These are phyloP conservation scores for Paramecium tetraurelia DNA, from an alignment of 73 alveolate genomes.

Conservation along the genomic window DNA sequence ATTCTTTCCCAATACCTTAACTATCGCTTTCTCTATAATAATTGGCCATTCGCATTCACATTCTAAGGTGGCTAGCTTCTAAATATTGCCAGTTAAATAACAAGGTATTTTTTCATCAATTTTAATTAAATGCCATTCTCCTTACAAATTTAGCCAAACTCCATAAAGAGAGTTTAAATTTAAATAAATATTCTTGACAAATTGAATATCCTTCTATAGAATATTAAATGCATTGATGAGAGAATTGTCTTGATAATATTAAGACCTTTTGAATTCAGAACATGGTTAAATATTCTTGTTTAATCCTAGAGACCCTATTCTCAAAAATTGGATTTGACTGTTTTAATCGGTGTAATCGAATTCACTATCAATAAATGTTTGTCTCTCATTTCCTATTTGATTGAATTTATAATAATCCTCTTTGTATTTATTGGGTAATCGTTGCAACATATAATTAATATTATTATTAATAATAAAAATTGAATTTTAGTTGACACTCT, in stretches of 20 bases:
- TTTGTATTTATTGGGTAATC: neutral
- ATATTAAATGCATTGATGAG: neutral
- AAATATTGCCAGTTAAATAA: neutral
- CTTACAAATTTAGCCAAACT: slow-evolving; percentile 11
- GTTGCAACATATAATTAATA: neutral
- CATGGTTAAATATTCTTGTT: neutral
- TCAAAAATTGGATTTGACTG: neutral
- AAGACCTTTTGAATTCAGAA: slow-evolving; percentile 8
- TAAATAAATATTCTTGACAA: neutral
- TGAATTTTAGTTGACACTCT: neutral
- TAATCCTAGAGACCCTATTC: neutral
- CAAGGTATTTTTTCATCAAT: neutral
- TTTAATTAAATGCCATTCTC: neutral
- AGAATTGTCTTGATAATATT: neutral
- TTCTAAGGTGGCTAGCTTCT: neutral
- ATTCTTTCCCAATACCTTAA: neutral
- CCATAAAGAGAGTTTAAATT: neutral
- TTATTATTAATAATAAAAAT: neutral
- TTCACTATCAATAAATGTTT: neutral
- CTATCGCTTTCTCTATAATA: neutral
- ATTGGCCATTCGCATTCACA: slow-evolving; percentile 4
- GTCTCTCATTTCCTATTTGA: neutral
- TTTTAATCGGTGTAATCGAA: neutral
- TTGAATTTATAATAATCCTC: neutral
- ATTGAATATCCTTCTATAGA: neutral